Percentiles rank a stretch among this genome's conserved stretches.
phyloP scores from a whole-genome alignment of 441 rosid species.

The Kokia cookei region DNA sequence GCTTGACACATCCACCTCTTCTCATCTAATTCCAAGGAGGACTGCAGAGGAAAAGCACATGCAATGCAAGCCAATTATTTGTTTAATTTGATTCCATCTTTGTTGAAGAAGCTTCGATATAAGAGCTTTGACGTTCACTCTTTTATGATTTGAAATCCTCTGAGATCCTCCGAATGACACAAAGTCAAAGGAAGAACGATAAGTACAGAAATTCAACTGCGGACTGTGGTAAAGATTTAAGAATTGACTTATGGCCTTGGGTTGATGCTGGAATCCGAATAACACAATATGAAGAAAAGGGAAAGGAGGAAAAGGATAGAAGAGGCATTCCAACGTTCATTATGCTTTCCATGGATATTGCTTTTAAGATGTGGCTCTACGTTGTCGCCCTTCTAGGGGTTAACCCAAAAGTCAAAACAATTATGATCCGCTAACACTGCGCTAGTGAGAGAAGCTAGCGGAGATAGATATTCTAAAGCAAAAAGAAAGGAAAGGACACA shows the following conservation, averaged over 20 bases:
- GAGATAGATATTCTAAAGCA: neutral
- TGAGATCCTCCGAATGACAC: neutral
- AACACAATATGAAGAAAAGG: neutral
- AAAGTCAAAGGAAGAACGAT: neutral
- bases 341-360: neutral
- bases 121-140: neutral
- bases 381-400: neutral
- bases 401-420: neutral
- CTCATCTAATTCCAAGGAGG: neutral
- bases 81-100: neutral
- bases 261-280: constrained; percentile 1
- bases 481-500: neutral
- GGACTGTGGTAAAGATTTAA: neutral
- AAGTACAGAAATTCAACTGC: neutral
- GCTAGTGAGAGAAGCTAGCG: no score
- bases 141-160: neutral
- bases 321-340: neutral
- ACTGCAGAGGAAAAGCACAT: neutral
- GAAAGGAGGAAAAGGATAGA: neutral
- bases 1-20: neutral
- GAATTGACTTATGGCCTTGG: neutral
- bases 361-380: neutral
- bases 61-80: neutral
- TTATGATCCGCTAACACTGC: neutral
- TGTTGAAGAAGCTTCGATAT: constrained; percentile 10